These are phyloP conservation scores for Lentinula detonsa DNA, from an alignment of 768 basidiomycete genomes.

Conservation along the genomic window DNA sequence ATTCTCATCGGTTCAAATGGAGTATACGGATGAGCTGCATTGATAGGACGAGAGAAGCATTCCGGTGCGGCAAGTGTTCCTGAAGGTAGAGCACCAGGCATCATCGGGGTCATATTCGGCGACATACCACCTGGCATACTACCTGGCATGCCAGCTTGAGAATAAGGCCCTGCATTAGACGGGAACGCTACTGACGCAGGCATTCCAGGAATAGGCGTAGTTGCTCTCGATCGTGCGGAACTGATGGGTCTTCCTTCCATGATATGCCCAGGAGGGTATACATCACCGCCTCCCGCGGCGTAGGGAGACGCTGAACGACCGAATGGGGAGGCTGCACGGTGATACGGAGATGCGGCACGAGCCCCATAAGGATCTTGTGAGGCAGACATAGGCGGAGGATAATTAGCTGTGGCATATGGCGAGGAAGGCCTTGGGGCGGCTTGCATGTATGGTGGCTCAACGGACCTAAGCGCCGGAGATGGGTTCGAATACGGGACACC, in stretches of 20 bases:
- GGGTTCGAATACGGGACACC: constrained; percentile 26
- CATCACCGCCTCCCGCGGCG: constrained; percentile 16
- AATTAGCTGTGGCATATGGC: constrained; percentile 26
- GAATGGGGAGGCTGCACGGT: background rate
- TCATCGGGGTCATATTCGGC: background rate
- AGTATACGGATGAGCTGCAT: constrained; percentile 58
- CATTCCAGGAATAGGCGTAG: constrained; percentile 30
- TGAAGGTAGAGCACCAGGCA: constrained; percentile 4
- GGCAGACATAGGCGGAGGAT: constrained; percentile 20
- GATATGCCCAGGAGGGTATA: constrained; percentile 55
- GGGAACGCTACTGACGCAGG: background rate
- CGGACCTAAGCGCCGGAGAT: constrained; percentile 46
- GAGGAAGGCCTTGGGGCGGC: constrained; percentile 16
- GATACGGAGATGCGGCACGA: constrained; percentile 4
- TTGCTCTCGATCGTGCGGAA: constrained; percentile 24
- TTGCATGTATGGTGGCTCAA: constrained; percentile 32
- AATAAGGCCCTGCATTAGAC: constrained; percentile 12
- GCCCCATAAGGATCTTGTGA: constrained; percentile 23
- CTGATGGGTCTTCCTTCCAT: constrained; percentile 46
- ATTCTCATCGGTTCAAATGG: constrained; percentile 69
- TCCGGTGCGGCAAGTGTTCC: constrained; percentile 55
- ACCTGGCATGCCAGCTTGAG: background rate
- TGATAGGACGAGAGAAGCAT: constrained; percentile 69
- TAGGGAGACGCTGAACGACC: constrained; percentile 2
- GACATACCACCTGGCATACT: background rate